Base-by-base conservation (phyloP, 768 basidiomycete genomes). In the Auricularia heimuer region DNA sequence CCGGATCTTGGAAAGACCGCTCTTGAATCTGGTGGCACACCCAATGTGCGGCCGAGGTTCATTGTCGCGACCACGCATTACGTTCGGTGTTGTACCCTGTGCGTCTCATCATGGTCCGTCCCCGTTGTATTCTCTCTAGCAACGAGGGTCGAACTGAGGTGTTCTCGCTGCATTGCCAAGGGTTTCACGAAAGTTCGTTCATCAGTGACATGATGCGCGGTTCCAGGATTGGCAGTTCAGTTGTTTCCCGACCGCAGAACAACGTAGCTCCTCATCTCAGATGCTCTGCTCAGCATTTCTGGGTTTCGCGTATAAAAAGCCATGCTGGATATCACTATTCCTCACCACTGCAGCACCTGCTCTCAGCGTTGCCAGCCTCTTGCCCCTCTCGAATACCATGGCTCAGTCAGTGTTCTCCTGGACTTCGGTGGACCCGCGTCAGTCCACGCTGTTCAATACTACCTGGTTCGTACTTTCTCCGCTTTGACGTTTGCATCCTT, bases 351-450 rank as follows among this genome's bases (percentile, higher is more conserved):
- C 42, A 18, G n/a, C 62, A 39, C 24, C 67, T 33, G 16, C 34
- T 37, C 64, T 64, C 65, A 65, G 66, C 47, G 36, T n/a, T 63
- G 12, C 61, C 65, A 60, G 24, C 56, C 65, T 21, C 64, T 37
- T 33, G 62, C 21, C 51, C 42, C 58, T 35, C 42, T 21, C 4
- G 16, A 42, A 14, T 42, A 42, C 39, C 39, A 68, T 62, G 45
- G 63, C 63, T 42, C 39, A 64, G 18, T 51, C 47, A 66, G 79
- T 90, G 61, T 83, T 92, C 73, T 90, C 86, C 63, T 94, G 91
- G 91, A 92, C 91, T 58, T 90, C 87, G 76, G 85, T 88, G 70
- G 90, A 93, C 75, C 87, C 89, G 70, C 87, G 89, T 61, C 87
- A 91, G 74, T 93, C 92, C 71, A 80, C 84, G 62, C 81, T 94